These are phyloP conservation scores for Syncephalastrum sp. DNA, from an alignment of 371 early-diverging fungal species.

Conservation along the genomic window DNA sequence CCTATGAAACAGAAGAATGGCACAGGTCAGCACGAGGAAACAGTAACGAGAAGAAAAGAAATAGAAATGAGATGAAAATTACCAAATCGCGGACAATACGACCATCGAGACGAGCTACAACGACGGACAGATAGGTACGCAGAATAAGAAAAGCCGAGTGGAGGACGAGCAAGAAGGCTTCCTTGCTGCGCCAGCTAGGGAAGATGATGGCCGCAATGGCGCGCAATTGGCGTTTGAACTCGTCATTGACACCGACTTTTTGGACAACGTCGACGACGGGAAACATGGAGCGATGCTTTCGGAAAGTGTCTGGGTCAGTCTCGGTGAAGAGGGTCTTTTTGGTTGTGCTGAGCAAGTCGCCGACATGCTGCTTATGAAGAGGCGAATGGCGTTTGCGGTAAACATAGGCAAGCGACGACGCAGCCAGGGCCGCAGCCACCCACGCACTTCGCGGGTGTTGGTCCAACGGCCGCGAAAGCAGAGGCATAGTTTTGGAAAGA, in stretches of 20 bases:
- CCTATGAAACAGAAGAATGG: constrained; percentile 16
- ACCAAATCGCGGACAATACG: constrained; percentile 91
- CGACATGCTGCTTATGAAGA: background rate
- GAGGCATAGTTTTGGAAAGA: constrained; percentile 6
- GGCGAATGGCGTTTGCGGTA: constrained; percentile 5
- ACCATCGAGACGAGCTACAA: constrained; percentile 93
- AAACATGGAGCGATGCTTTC: constrained; percentile 27
- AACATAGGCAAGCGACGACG: constrained; percentile 11
- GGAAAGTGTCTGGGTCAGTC: constrained; percentile 14
- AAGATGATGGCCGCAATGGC: constrained; percentile 73
- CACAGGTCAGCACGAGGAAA: background rate
- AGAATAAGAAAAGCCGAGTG: constrained; percentile 88
- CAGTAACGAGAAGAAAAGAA: background rate
- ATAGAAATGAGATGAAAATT: background rate
- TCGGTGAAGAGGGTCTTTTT: constrained; percentile 12
- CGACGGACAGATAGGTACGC: constrained; percentile 89
- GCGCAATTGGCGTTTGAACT: constrained; percentile 67
- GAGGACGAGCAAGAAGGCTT: constrained; percentile 72
- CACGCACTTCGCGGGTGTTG: background rate
- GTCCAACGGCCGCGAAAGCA: constrained; percentile 12
- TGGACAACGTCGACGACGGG: constrained; percentile 26
- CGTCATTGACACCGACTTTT: constrained; percentile 66
- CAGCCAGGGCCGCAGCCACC: constrained; percentile 12
- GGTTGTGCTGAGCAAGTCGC: constrained; percentile 3
- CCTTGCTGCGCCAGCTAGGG: constrained; percentile 73